Conservation (phyloP, 495 filamentous ascomycete species). For the Glonium stellatum region DNA sequence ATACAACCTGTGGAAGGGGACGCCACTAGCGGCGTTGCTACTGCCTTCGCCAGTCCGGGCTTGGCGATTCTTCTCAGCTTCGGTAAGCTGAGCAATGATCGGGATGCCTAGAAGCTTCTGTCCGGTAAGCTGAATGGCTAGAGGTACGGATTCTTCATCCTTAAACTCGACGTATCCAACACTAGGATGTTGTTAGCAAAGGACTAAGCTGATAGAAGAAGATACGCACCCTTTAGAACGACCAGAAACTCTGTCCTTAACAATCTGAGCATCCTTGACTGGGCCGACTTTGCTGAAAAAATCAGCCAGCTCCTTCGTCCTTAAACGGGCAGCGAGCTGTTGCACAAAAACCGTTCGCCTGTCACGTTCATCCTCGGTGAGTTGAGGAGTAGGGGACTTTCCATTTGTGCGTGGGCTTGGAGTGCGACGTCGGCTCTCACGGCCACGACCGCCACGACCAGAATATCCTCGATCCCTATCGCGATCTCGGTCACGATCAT, state of each 20-base stretch:
- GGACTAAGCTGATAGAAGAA: constrained; percentile 1
- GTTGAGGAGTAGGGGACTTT: constrained; percentile 39
- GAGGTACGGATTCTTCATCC: constrained; percentile 84
- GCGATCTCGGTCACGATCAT: constrained; percentile 44
- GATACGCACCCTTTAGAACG: constrained; percentile 87
- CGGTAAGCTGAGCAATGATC: constrained; percentile 95
- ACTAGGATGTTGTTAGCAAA: constrained; percentile 42
- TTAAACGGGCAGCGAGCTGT: constrained; percentile 86
- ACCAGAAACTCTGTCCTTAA: constrained; percentile 95
- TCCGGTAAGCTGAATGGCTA: constrained; percentile 95
- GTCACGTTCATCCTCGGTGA: constrained; percentile 94
- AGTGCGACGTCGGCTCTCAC: constrained; percentile 23
- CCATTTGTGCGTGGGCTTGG: constrained; percentile 33
- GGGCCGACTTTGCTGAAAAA: constrained; percentile 97
- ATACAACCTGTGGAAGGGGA: constrained; percentile 97
- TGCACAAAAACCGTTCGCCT: constrained; percentile 96
- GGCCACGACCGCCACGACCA: constrained; percentile 16
- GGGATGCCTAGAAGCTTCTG: constrained; percentile 98
- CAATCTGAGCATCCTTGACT: constrained; percentile 96
- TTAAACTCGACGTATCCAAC: constrained; percentile 99
- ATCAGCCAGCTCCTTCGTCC: constrained; percentile 83
- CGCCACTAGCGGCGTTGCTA: constrained; percentile 57
- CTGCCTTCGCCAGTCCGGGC: constrained; percentile 73
- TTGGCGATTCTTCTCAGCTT: constrained; percentile 99
- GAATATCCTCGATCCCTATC: constrained; percentile 43